Conservation (phyloP, 2,329 filamentous ascomycete species). For the Teratosphaeria viscida region DNA sequence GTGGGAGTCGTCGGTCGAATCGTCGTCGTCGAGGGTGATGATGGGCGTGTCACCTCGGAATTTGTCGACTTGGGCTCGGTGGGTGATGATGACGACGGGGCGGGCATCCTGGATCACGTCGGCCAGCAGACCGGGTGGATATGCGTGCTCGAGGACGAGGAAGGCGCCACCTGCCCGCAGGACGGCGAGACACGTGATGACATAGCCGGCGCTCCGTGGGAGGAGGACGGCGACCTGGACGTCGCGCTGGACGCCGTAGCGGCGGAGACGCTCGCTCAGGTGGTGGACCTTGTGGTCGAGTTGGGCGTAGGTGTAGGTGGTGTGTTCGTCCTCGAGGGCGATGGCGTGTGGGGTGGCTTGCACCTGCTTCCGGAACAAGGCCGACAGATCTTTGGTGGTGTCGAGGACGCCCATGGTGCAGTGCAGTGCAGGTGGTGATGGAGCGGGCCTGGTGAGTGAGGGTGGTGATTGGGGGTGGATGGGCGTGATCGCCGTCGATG, state of each 20-base stretch:
- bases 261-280: conserved; percentile 55
- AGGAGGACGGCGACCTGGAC: conserved; percentile 65
- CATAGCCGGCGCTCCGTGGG: conserved; percentile 65
- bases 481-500: not conserved
- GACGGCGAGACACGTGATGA: conserved; percentile 68
- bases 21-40: conserved; percentile 48
- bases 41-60: conserved; percentile 54
- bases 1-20: conserved; percentile 23
- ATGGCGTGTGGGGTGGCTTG: conserved; percentile 56
- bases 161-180: conserved; percentile 71
- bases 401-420: conserved; percentile 55
- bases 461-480: not conserved
- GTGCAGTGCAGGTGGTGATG: not conserved
- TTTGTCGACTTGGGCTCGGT: conserved; percentile 52
- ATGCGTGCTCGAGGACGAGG: conserved; percentile 68
- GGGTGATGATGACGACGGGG: conserved; percentile 61
- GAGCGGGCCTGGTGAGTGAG: not conserved
- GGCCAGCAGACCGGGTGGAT: conserved; percentile 60
- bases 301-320: conserved; percentile 60
- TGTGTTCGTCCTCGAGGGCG: conserved; percentile 60
- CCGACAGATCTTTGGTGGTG: conserved; percentile 59
- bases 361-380: conserved; percentile 61
- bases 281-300: conserved; percentile 56
- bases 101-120: conserved; percentile 69
- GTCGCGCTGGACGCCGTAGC: conserved; percentile 61